A percentile compares a stretch with the other conserved stretches of the same genome.
phyloP scores from a whole-genome alignment of 1,284 basidiomycete genomes.

The Melampsora medusae region DNA sequence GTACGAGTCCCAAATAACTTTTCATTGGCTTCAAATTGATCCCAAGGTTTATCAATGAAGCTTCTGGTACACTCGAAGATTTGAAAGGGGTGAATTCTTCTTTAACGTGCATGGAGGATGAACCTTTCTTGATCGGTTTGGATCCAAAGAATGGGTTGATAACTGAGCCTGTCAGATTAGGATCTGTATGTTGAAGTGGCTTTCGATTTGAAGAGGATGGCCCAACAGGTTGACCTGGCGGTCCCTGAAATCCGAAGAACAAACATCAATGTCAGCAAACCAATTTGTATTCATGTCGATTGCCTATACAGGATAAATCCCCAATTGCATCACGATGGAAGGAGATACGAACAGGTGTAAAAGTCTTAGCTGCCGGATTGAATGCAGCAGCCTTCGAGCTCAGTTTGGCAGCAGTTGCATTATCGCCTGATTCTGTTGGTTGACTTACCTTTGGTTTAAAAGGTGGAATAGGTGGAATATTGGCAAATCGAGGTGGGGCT shows the following conservation, averaged over 20 bases:
- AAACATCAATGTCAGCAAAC: not conserved
- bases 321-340: not conserved
- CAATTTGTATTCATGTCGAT: no score
- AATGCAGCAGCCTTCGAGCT: slow-evolving; percentile 51
- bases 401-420: slow-evolving; percentile 48
- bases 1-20: slow-evolving; percentile 87
- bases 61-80: slow-evolving; percentile 31
- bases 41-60: slow-evolving; percentile 64
- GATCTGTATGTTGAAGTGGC: slow-evolving; percentile 9
- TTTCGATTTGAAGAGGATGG: slow-evolving; percentile 16
- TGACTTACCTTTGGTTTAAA: slow-evolving; percentile 67
- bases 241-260: not conserved
- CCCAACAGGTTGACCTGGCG: slow-evolving; percentile 6
- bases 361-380: slow-evolving; percentile 48
- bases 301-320: not conserved
- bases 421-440: slow-evolving; percentile 28
- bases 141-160: slow-evolving; percentile 38
- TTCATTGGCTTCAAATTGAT: slow-evolving; percentile 94
- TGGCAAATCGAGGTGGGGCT: slow-evolving; percentile 52
- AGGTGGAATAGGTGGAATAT: slow-evolving; percentile 83
- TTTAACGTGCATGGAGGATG: slow-evolving; percentile 34
- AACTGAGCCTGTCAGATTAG: not conserved
- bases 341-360: slow-evolving; percentile 48
- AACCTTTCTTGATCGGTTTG: slow-evolving; percentile 36
- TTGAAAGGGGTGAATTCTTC: slow-evolving; percentile 44